Percentiles rank a stretch among this genome's conserved stretches.
Conservation (phyloP, 1,284 basidiomycete genomes). For the Papiliotrema terrestris region DNA sequence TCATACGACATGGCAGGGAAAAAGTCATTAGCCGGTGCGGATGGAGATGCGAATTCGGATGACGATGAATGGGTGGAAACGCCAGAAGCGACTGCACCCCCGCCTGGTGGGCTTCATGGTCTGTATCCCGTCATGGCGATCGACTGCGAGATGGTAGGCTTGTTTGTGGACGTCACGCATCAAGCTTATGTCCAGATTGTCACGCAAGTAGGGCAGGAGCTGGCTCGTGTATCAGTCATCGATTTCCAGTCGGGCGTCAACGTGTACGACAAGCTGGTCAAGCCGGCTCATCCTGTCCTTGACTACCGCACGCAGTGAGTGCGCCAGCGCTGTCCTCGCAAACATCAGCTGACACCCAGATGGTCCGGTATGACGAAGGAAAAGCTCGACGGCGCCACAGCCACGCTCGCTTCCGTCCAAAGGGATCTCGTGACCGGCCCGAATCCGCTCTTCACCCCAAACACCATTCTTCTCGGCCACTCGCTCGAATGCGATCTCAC, state of each 20-base stretch:
- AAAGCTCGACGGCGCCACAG: slow-evolving; percentile 63
- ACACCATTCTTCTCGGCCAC: slow-evolving; percentile 86
- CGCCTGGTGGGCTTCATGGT: slow-evolving; percentile 28
- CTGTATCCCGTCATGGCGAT: slow-evolving; percentile 52
- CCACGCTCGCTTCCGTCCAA: slow-evolving; percentile 73
- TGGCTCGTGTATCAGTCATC: slow-evolving; percentile 77
- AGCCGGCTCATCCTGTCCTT: slow-evolving; percentile 70
- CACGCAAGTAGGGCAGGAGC: slow-evolving; percentile 80
- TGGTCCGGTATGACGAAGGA: slow-evolving; percentile 87
- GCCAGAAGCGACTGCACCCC: slow-evolving; percentile 51
- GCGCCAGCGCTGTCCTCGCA: background rate
- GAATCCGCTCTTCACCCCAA: slow-evolving; percentile 54
- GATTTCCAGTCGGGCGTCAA: slow-evolving; percentile 67
- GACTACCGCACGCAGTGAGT: slow-evolving; percentile 82
- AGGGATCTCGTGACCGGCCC: slow-evolving; percentile 58
- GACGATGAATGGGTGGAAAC: slow-evolving; percentile 64
- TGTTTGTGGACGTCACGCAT: background rate
- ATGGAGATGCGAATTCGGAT: slow-evolving; percentile 12
- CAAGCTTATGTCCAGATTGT: slow-evolving; percentile 5
- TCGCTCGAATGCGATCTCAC: slow-evolving; percentile 86
- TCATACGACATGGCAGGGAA: background rate
- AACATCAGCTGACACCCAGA: slow-evolving; percentile 53
- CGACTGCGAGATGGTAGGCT: slow-evolving; percentile 88
- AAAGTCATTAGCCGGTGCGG: background rate
- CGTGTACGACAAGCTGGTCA: slow-evolving; percentile 80